Conservation (phyloP, 805 yeast genomes). For the Wickerhamiella dianesei region DNA sequence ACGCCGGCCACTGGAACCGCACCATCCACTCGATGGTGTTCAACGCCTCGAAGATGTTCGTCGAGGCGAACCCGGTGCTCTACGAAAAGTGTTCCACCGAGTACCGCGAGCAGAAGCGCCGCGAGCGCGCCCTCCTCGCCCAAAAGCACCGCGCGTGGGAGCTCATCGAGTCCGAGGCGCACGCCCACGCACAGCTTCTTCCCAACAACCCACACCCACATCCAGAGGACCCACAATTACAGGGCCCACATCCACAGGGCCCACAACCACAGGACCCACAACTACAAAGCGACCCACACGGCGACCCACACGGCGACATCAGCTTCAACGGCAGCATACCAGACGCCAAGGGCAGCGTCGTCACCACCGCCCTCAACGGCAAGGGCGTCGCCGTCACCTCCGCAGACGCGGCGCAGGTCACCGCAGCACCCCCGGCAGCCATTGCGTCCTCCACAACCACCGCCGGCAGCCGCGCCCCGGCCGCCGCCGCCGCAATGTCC, state of each 20-base stretch:
- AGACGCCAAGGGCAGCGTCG: background rate
- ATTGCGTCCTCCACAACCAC: background rate
- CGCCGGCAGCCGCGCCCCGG: background rate
- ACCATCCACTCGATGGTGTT: conserved; percentile 84
- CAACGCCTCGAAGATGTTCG: conserved; percentile 78
- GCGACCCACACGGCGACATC: background rate
- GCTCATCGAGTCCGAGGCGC: conserved; percentile 34
- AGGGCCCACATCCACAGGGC: background rate
- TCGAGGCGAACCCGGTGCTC: conserved; percentile 81
- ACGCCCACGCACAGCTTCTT: background rate
- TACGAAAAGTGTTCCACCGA: conserved; percentile 87
- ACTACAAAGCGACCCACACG: background rate
- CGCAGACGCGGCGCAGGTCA: background rate
- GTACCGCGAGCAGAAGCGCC: conserved; percentile 63
- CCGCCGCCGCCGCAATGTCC: background rate
- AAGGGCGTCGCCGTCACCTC: background rate
- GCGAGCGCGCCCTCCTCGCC: conserved; percentile 41
- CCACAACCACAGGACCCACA: background rate
- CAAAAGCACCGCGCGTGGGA: conserved; percentile 36
- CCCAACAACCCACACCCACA: background rate
- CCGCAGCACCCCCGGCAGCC: background rate
- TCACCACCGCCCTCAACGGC: background rate
- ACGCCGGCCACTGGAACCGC: conserved; percentile 78
- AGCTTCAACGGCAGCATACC: background rate
- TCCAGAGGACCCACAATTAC: background rate